A percentile compares a stretch with the other conserved stretches of the same genome.
Evolutionary conservation across 177 flowering plant genomes (phyloP).

Genomic region (Telopea speciosissima): DNA sequence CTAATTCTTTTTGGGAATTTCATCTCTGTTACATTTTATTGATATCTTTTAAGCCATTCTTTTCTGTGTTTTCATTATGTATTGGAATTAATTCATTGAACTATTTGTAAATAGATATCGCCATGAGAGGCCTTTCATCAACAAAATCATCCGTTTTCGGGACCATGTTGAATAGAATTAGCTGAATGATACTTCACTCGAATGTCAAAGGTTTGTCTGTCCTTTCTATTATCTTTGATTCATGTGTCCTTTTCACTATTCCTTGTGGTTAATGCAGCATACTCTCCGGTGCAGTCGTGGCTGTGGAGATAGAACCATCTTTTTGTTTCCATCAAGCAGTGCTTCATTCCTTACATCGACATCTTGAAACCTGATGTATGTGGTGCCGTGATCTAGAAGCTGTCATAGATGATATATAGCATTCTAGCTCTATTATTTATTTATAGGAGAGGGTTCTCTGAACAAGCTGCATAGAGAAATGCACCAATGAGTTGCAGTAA

Average conservation of each 20-base stretch:
- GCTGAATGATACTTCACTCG: background rate
- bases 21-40: background rate
- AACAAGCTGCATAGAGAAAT: too few species aligned
- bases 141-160: constrained; percentile 53
- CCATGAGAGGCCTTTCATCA: constrained; percentile 60
- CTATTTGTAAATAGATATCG: constrained; percentile 41
- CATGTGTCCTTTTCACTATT: background rate
- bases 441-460: too few species aligned
- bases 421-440: too few species aligned
- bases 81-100: background rate
- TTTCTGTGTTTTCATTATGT: background rate
- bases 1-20: background rate
- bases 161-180: constrained; percentile 49
- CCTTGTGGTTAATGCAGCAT: background rate
- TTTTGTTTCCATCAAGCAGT: background rate
- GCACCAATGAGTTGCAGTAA: too few species aligned
- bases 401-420: background rate
- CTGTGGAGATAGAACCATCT: background rate
- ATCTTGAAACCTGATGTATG: background rate
- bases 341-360: background rate
- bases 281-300: too few species aligned
- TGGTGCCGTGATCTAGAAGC: background rate
- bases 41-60: background rate
- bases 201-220: background rate
- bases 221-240: background rate